A percentile compares a stretch with the other conserved stretches of the same genome.
phyloP scores from a whole-genome alignment of 331 rosid genomes.

The Arachis monticola region DNA sequence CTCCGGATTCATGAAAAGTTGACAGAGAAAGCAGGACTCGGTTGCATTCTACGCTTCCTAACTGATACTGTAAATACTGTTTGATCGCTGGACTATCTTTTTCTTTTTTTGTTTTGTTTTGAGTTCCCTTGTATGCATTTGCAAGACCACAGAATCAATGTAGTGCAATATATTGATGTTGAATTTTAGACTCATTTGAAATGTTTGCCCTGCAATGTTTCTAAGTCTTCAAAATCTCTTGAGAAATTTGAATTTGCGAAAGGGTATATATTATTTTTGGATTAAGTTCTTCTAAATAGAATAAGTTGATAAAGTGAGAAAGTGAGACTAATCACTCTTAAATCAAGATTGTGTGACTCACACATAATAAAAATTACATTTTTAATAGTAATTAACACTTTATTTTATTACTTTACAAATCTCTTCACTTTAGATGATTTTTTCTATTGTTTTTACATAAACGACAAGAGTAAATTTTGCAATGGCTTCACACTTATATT shows the following conservation, averaged over 20 bases:
- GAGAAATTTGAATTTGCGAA: background rate
- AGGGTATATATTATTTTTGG: no score
- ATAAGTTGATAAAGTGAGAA: no score
- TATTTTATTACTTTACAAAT: no score
- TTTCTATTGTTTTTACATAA: no score
- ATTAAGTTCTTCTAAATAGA: no score
- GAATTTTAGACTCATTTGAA: conserved; percentile 21
- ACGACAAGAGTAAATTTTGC: no score
- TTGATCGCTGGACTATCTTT: conserved; percentile 45
- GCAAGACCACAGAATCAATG: conserved; percentile 29
- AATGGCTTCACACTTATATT: background rate
- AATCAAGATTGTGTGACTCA: no score
- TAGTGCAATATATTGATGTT: conserved; percentile 13
- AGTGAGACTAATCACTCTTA: no score
- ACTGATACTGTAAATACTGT: conserved; percentile 84
- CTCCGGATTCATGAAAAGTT: conserved; percentile 88
- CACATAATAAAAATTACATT: no score
- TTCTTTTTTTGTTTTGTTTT: background rate
- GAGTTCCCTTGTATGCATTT: conserved; percentile 24
- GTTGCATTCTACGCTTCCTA: conserved; percentile 89
- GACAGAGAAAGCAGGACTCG: conserved; percentile 91
- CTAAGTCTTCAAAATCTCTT: background rate
- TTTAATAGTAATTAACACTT: no score
- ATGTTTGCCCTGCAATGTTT: conserved; percentile 6
- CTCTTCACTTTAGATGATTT: no score